Evolutionary conservation across 495 filamentous ascomycete genomes (phyloP).

Genomic region (Cryomyces antarcticus): DNA sequence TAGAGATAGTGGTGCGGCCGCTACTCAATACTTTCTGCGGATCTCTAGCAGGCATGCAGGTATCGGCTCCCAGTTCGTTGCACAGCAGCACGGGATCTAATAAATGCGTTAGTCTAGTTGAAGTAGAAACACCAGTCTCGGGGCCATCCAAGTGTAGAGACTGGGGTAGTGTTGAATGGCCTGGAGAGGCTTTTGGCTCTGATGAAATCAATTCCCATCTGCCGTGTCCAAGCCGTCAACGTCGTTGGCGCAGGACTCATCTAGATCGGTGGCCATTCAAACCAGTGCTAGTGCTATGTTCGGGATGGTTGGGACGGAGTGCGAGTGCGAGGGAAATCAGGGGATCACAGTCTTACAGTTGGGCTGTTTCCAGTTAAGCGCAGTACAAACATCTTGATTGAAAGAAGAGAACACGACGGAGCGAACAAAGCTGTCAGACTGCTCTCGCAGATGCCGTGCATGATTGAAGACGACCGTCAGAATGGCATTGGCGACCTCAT

Average conservation of each 20-base stretch:
- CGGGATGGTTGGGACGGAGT: too few relatives aligned
- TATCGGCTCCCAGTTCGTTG: constrained; percentile 58
- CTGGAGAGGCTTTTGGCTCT: too few relatives aligned
- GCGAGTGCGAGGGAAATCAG: neutral
- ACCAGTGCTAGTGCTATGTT: too few relatives aligned
- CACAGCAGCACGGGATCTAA: constrained; percentile 79
- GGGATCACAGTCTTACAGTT: constrained; percentile 42
- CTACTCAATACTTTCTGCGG: constrained; percentile 33
- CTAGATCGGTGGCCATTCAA: too few relatives aligned
- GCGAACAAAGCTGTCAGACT: constrained; percentile 45
- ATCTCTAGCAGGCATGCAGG: constrained; percentile 6
- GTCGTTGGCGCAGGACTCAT: too few relatives aligned
- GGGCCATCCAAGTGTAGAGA: too few relatives aligned
- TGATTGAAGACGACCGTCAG: constrained; percentile 79
- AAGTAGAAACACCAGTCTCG: neutral
- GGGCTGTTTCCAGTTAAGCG: constrained; percentile 96
- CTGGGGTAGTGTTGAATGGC: too few relatives aligned
- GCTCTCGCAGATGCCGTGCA: constrained; percentile 52
- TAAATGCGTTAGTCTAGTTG: neutral
- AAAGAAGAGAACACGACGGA: constrained; percentile 85
- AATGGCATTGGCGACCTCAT: constrained; percentile 66
- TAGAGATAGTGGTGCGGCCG: constrained; percentile 52
- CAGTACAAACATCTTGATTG: constrained; percentile 73
- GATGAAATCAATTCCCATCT: too few relatives aligned
- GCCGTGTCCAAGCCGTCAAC: too few relatives aligned